A percentile compares a stretch with the other conserved stretches of the same genome.
These are phyloP conservation scores for Tricholoma furcatifolium DNA, from an alignment of 768 basidiomycete species.

Conservation along the genomic window DNA sequence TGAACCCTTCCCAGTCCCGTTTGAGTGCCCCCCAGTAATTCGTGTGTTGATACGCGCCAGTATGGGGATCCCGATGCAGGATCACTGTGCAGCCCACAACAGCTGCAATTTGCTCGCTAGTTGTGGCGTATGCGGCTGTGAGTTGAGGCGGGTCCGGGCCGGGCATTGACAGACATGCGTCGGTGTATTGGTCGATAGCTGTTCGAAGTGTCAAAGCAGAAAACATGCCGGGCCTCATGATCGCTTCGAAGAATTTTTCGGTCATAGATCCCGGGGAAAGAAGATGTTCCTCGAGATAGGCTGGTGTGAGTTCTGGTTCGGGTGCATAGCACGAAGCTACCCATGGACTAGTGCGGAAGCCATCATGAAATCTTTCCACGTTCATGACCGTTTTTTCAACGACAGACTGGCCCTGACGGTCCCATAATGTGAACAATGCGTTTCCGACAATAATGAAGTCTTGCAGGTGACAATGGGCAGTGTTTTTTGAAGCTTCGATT, in stretches of 20 bases:
- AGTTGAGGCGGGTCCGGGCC: constrained; percentile 58
- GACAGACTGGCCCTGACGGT: constrained; percentile 72
- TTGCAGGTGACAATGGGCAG: constrained; percentile 70
- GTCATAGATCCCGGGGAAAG: constrained; percentile 68
- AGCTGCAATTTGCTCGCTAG: constrained; percentile 74
- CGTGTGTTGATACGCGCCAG: constrained; percentile 74
- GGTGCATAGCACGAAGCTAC: constrained; percentile 56
- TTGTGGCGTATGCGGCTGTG: constrained; percentile 57
- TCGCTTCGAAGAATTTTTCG: constrained; percentile 76
- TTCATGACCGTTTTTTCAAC: constrained; percentile 57
- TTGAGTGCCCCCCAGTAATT: constrained; percentile 85
- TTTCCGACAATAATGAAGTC: constrained; percentile 65
- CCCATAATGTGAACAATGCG: constrained; percentile 74
- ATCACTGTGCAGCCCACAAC: constrained; percentile 86
- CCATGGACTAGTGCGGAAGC: constrained; percentile 44
- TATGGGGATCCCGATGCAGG: constrained; percentile 70
- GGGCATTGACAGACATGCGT: constrained; percentile 65
- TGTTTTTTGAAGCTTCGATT: constrained; percentile 59
- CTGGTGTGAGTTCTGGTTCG: constrained; percentile 76
- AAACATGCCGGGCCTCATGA: constrained; percentile 88
- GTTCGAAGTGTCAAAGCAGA: constrained; percentile 78
- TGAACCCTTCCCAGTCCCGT: constrained; percentile 95
- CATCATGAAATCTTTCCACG: constrained; percentile 32
- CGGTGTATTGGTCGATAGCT: constrained; percentile 81
- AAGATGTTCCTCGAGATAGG: constrained; percentile 85